Percentiles rank a stretch among this genome's conserved stretches.
phyloP scores from a whole-genome alignment of 2,329 filamentous ascomycete genomes.

The Exophiala phaeomuriformis region DNA sequence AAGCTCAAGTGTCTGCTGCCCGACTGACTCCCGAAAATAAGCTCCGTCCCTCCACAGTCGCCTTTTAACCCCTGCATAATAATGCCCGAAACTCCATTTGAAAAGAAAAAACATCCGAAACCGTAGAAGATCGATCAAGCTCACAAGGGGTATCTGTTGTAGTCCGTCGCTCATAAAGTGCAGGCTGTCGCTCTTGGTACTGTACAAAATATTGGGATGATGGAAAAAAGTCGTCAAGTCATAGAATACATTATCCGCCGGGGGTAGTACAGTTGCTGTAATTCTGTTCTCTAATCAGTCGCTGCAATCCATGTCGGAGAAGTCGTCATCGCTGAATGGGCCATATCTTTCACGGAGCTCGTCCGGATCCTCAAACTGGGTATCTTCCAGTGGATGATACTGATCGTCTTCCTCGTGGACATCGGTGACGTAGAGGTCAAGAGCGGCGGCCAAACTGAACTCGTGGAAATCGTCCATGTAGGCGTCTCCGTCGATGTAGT shows the following conservation, averaged over 20 bases:
- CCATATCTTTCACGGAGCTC: constrained; percentile 18
- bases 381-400: constrained; percentile 17
- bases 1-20: not conserved
- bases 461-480: constrained; percentile 14
- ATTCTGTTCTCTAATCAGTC: constrained; percentile 1
- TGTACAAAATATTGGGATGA: constrained; percentile 7
- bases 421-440: constrained; percentile 20
- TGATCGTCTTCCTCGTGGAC: constrained; percentile 4
- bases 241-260: constrained; percentile 8
- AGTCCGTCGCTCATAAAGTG: constrained; percentile 20
- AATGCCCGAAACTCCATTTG: constrained; percentile 2
- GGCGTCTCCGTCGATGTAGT: constrained; percentile 16
- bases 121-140: constrained; percentile 8
- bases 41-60: not conserved
- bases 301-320: constrained; percentile 20
- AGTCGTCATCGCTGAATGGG: constrained; percentile 13
- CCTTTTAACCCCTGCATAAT: not conserved
- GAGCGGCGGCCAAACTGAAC: constrained; percentile 15
- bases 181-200: constrained; percentile 3
- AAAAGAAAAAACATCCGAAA: not conserved
- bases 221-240: constrained; percentile 13
- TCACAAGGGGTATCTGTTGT: constrained; percentile 16
- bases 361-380: constrained; percentile 17
- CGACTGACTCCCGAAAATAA: not conserved
- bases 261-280: not conserved